Conservation (phyloP, 371 early-diverging fungal species). For the Rhizopus microsporus region DNA sequence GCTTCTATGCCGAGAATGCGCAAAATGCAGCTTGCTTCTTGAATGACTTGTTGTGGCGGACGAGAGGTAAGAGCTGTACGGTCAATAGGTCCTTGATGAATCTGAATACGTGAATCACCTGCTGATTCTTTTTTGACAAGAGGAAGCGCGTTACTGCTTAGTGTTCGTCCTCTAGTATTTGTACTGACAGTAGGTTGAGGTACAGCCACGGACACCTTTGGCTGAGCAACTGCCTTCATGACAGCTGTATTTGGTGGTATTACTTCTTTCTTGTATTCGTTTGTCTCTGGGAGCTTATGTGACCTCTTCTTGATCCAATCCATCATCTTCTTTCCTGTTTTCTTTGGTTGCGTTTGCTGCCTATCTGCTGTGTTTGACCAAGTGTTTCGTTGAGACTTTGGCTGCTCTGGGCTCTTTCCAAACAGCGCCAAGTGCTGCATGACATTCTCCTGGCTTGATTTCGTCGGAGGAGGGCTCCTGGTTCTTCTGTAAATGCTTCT, state of each 20-base stretch:
- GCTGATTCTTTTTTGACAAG: slow-evolving; percentile 5
- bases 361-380: slow-evolving; percentile 9
- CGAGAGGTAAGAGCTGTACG: slow-evolving; percentile 71
- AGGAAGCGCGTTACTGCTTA: neutral
- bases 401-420: neutral
- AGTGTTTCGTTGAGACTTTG: slow-evolving; percentile 9
- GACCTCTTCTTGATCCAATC: slow-evolving; percentile 72
- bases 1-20: slow-evolving; percentile 72
- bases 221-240: no score
- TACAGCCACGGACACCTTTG: neutral
- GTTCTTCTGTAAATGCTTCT: slow-evolving; percentile 25
- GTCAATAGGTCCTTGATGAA: slow-evolving; percentile 80
- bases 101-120: slow-evolving; percentile 53
- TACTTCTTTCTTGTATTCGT: neutral
- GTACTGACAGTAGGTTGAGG: neutral
- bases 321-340: slow-evolving; percentile 66
- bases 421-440: slow-evolving; percentile 5
- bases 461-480: slow-evolving; percentile 9
- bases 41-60: slow-evolving; percentile 68
- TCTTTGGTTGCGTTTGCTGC: slow-evolving; percentile 28
- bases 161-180: neutral
- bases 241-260: neutral
- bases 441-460: neutral
- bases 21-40: slow-evolving; percentile 64
- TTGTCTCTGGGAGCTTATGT: slow-evolving; percentile 36